Base-by-base conservation (phyloP, 2,329 filamentous ascomycete genomes). In the Sordariomycetes sp. region DNA sequence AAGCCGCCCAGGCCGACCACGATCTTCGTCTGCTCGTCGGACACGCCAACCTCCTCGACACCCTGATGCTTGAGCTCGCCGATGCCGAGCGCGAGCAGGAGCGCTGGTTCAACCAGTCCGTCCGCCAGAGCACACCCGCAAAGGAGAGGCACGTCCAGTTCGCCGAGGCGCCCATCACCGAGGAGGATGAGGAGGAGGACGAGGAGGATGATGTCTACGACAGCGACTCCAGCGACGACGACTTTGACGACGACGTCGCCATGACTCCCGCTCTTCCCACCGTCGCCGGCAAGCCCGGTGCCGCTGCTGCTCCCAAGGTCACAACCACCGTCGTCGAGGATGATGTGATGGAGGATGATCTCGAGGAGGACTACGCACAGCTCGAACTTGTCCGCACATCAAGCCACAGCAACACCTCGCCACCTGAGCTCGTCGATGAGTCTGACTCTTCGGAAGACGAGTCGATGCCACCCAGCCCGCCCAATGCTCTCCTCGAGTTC, bases 31-130 rank as follows among this genome's bases (percentile, higher is more conserved):
- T 93, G 30, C 82, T 98, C 40, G 92, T 98, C 50, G 92, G 90
- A 52, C 92, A 98, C 64, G 92, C 92, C 68, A 98, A 96, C 73
- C 82, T 96, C 31, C 85, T 98, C 59, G 92, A 98, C 66, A 82
- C 81, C 26, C 69, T 98, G 55, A 96, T 96, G 92, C 75, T 92
- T 47, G 70, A 75, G 55, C 84, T 98, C 39, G 84, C 87, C 61
- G 86, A 94, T 39, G 90, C 90, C 54, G 92, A 96, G 71, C 78
- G 80, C 49, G 87, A 95, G 61, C 92, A 96, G 64, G 90, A 96
- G 64, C 81, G 77, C 46, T 95, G 88, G 88, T 96, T 95, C 80
- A 93, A 95, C 75, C 82, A 87, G 60, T 92, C 86, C 42, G 85
- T 95, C 61, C 80, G 76, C 57, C 83, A 82, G 52, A 83, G 83